Conservation (phyloP, 2,329 filamentous ascomycete species). For the Clarireedia hainanense region DNA sequence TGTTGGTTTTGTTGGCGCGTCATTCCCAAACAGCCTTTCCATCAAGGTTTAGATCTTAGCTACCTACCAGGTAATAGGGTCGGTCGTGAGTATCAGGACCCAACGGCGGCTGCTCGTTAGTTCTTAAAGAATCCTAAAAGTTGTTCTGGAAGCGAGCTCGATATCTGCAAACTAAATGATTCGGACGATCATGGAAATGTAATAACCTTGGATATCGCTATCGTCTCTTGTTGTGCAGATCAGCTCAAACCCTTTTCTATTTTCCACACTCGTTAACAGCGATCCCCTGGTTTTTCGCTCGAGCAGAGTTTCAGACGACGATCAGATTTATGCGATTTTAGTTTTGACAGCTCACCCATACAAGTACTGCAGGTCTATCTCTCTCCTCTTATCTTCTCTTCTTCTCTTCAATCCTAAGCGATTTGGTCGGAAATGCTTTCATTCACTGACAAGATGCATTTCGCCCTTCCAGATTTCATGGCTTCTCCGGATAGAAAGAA, state of each 20-base stretch:
- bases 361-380: constrained; percentile 4
- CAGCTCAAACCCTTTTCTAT: constrained; percentile 5
- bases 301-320: constrained; percentile 25
- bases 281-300: constrained; percentile 15
- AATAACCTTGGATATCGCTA: not conserved
- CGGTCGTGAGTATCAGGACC: not conserved
- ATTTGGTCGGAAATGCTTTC: constrained; percentile 12
- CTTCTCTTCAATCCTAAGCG: not conserved
- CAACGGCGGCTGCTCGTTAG: not conserved
- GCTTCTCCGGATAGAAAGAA: constrained; percentile 20
- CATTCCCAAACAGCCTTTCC: not conserved
- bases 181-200: constrained; percentile 16
- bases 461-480: constrained; percentile 28
- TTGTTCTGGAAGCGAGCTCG: too few relatives aligned
- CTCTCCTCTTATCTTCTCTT: not conserved
- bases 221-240: not conserved
- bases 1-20: too few relatives aligned
- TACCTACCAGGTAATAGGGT: not conserved
- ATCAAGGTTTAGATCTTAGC: not conserved
- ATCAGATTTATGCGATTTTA: constrained; percentile 24
- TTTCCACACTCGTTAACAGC: constrained; percentile 21
- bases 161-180: too few relatives aligned
- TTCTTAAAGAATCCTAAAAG: not conserved
- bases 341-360: not conserved
- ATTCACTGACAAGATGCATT: constrained; percentile 26